These are phyloP conservation scores for Myrica gale DNA, from an alignment of 306 rosid species.

Conservation along the genomic window DNA sequence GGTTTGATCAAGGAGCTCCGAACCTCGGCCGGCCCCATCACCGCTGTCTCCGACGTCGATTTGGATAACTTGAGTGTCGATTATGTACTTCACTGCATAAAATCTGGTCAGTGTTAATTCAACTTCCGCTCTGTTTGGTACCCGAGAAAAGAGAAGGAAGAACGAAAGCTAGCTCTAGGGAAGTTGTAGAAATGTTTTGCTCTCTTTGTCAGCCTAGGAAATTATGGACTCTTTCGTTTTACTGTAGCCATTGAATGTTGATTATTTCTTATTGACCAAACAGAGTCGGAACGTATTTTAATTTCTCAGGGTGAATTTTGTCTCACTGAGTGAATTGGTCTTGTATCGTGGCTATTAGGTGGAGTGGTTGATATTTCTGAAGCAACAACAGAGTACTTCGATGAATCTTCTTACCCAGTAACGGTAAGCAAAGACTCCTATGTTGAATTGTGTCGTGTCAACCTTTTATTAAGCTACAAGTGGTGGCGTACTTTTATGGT, in stretches of 20 bases:
- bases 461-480: no score
- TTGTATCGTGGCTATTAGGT: slow-evolving; percentile 31
- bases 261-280: neutral
- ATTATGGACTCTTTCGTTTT: no score
- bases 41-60: slow-evolving; percentile 30
- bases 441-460: neutral
- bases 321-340: neutral
- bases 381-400: slow-evolving; percentile 39
- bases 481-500: neutral
- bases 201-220: no score
- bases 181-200: neutral
- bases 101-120: slow-evolving; percentile 36
- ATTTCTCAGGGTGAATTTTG: neutral
- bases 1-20: slow-evolving; percentile 40
- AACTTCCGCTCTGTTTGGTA: neutral
- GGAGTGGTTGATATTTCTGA: slow-evolving; percentile 46
- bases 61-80: slow-evolving; percentile 47
- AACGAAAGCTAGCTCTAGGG: neutral
- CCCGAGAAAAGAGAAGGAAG: neutral
- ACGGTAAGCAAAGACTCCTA: slow-evolving; percentile 28
- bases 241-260: neutral
- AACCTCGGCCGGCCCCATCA: slow-evolving; percentile 32
- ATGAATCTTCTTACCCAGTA: slow-evolving; percentile 37
- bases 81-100: slow-evolving; percentile 46
- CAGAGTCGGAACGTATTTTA: neutral